A percentile compares a stretch with the other conserved stretches of the same genome.
phyloP scores from a whole-genome alignment of 2,329 filamentous ascomycete genomes.

The Beauveria scarabaeidicola region DNA sequence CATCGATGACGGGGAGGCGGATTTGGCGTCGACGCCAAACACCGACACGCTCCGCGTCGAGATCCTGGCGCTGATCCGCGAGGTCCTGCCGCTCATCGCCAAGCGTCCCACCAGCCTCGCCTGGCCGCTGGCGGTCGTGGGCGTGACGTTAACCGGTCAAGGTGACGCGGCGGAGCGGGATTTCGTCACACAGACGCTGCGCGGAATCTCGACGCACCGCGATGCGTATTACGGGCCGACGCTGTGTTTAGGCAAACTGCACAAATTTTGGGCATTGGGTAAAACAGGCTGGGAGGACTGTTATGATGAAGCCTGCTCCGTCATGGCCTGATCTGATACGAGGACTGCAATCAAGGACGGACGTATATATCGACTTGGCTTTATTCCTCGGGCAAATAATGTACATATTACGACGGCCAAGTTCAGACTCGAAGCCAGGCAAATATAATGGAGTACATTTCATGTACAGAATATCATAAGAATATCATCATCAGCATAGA shows the following conservation, averaged over 20 bases:
- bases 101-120: not conserved
- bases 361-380: not conserved
- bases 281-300: slow-evolving; percentile 7
- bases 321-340: not conserved
- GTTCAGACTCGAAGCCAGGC: not conserved
- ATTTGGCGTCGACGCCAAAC: not conserved
- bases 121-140: slow-evolving; percentile 2
- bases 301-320: slow-evolving; percentile 1
- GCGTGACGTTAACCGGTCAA: not conserved
- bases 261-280: not conserved
- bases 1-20: not conserved
- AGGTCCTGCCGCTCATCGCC: not conserved
- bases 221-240: slow-evolving; percentile 2
- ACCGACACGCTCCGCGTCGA: not conserved
- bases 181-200: not conserved
- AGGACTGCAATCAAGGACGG: not conserved
- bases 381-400: not conserved
- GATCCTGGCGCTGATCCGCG: not conserved
- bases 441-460: not conserved
- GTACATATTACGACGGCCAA: not conserved
- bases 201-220: not conserved
- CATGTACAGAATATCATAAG: not conserved
- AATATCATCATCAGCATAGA: not conserved
- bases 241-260: not conserved
- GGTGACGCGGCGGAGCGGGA: not conserved